Evolutionary conservation across 164 flowering plant genomes (phyloP).

Genomic region (Buxus sempervirens): DNA sequence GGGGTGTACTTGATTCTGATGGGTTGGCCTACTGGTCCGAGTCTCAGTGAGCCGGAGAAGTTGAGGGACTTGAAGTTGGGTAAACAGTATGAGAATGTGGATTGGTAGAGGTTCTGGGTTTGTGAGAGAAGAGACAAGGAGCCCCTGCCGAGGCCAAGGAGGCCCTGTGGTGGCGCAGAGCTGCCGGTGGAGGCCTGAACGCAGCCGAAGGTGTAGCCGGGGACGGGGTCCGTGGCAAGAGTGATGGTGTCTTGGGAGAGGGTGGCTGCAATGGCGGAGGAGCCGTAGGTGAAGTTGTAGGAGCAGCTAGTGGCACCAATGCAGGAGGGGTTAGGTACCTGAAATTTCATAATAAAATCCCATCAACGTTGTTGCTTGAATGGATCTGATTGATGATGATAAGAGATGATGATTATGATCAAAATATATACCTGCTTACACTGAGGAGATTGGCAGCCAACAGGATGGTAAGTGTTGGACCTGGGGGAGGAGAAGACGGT

Average conservation of each 20-base stretch:
- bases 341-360: constrained; percentile 9
- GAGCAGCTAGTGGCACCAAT: constrained; percentile 37
- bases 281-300: constrained; percentile 77
- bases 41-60: constrained; percentile 72
- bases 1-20: constrained; percentile 67
- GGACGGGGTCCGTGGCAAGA: constrained; percentile 56
- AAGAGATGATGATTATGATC: too few relatives aligned
- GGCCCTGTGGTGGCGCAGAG: constrained; percentile 76
- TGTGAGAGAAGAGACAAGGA: constrained; percentile 72
- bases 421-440: constrained; percentile 85
- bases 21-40: constrained; percentile 81
- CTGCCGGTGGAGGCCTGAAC: constrained; percentile 49
- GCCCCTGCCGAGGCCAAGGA: constrained; percentile 88
- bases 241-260: constrained; percentile 62
- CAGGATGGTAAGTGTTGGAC: constrained; percentile 54
- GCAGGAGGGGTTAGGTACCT: constrained; percentile 69
- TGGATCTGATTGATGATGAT: too few relatives aligned
- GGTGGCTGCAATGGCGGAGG: constrained; percentile 55
- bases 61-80: constrained; percentile 69
- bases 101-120: constrained; percentile 52
- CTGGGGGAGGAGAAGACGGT: constrained; percentile 34
- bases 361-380: too few relatives aligned
- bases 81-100: constrained; percentile 92
- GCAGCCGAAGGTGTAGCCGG: constrained; percentile 78
- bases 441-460: constrained; percentile 54